phyloP scores from a whole-genome alignment of 108 stramenopile species.

The Epipyxis sp. region DNA sequence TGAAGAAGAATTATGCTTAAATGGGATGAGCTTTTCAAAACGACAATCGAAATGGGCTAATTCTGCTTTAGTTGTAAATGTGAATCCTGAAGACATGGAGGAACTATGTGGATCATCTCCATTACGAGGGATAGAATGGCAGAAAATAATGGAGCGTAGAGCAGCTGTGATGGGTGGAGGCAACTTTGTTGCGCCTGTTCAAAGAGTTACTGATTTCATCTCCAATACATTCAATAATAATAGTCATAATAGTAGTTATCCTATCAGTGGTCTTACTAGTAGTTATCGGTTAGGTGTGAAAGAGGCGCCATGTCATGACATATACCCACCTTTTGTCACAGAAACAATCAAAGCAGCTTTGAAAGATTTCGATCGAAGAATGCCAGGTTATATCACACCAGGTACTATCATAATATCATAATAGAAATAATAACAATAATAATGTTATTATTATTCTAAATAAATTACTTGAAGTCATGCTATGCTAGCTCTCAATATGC shows the following conservation, averaged over 20 bases:
- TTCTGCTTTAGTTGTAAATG: constrained; percentile 82
- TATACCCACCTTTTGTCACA: constrained; percentile 74
- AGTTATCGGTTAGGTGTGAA: constrained; percentile 85
- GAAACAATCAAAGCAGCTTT: constrained; percentile 65
- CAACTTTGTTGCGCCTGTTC: constrained; percentile 78
- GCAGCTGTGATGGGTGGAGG: constrained; percentile 72
- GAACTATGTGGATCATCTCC: constrained; percentile 58
- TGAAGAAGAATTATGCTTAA: constrained; percentile 77
- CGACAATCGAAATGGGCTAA: constrained; percentile 84
- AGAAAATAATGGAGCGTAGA: constrained; percentile 75
- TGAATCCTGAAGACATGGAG: constrained; percentile 70
- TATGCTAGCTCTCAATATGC: too few relatives aligned
- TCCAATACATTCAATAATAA: too few relatives aligned
- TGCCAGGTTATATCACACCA: constrained; percentile 74
- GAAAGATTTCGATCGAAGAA: constrained; percentile 68
- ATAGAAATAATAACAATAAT: too few relatives aligned
- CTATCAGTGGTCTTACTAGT: constrained; percentile 58
- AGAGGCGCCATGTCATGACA: constrained; percentile 72
- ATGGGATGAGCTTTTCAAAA: constrained; percentile 90
- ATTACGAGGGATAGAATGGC: constrained; percentile 26
- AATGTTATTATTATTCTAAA: too few relatives aligned
- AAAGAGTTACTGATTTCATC: constrained; percentile 82
- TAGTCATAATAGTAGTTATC: too few relatives aligned
- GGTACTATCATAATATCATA: too few relatives aligned
- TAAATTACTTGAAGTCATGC: too few relatives aligned